Base-by-base conservation (phyloP, 139 green algal genomes). In the Gonium pectorale region DNA sequence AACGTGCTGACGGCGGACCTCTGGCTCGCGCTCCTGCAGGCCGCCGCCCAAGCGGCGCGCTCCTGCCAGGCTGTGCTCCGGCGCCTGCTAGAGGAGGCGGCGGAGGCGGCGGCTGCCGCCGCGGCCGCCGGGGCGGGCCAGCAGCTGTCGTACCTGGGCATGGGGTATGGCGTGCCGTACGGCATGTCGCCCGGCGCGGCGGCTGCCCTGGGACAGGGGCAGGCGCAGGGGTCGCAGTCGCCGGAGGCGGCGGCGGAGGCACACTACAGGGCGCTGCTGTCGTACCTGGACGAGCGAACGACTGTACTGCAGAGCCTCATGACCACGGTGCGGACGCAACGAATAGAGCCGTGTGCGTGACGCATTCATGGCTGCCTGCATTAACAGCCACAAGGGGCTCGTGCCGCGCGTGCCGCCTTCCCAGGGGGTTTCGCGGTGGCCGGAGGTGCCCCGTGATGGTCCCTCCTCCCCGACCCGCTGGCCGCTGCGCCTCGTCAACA, bases 21-120 rank as follows among this genome's bases (percentile, higher is more conserved):
- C 29, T 97, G 94, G 94, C 93, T 97, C 40, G 88, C 90, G 83
- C 89, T 97, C 72, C 81, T 95, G 85, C 90, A 95, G 86, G 68
- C 52, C 5, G 79, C 85, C 0, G 72, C 90, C 59, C 86, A 89
- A 56, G 87, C 90, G 27, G 51, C 80, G 9, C 67, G 71, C 0
- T 80, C 77, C 1, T 54, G 88, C 27, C 40, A 87, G 79, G 29
- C 67, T 4, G 26, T 85, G 43, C 81, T 88, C 31, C 64, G 54
- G 29, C 49, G 44, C 22, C 8, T 83, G 77, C 43, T 83, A 43
- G 77, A 60, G 43, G 77, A 73, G 60, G 77, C 59, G n/a, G 31
- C 68, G 43, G 77, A 83, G 29, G 77, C 77, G n/a, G 63, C 77
- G 19, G 41, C 41, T 13, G 41, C 60, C 1, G 41, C 60, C 1